These are phyloP conservation scores for Verbena officinalis DNA, from an alignment of 257 asterid species.

Conservation along the genomic window DNA sequence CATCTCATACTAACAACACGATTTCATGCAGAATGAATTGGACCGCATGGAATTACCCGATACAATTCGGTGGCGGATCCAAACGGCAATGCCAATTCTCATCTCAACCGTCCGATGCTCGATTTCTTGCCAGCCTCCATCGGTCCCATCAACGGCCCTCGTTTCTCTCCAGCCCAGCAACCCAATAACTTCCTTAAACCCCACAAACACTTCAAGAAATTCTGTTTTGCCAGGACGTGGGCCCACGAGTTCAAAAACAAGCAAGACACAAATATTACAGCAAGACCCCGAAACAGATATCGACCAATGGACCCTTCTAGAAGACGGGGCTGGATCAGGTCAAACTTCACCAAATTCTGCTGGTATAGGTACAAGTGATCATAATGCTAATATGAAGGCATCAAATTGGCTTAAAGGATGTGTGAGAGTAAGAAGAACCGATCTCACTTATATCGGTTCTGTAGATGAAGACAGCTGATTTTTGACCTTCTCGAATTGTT, in stretches of 20 bases:
- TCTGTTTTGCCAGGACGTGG: conserved; percentile 55
- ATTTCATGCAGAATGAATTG: conserved; percentile 72
- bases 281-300: conserved; percentile 63
- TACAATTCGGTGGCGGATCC: conserved; percentile 79
- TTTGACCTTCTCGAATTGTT: too few species aligned
- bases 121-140: conserved; percentile 78
- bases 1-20: too few species aligned
- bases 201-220: conserved; percentile 47
- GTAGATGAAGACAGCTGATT: conserved; percentile 90
- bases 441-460: conserved; percentile 81
- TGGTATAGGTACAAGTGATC: conserved; percentile 51
- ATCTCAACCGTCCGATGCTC: conserved; percentile 53
- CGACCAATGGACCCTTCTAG: conserved; percentile 89
- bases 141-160: conserved; percentile 65
- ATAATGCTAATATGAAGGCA: conserved; percentile 65
- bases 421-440: conserved; percentile 79
- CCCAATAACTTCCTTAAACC: conserved; percentile 45
- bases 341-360: conserved; percentile 61
- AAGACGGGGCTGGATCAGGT: conserved; percentile 85
- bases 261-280: conserved; percentile 45
- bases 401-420: conserved; percentile 80
- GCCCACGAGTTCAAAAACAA: conserved; percentile 49
- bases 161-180: conserved; percentile 72
- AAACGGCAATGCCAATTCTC: conserved; percentile 85
- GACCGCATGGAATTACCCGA: conserved; percentile 89